Conservation (phyloP, 768 basidiomycete genomes). For the Amanita subjunquillea region DNA sequence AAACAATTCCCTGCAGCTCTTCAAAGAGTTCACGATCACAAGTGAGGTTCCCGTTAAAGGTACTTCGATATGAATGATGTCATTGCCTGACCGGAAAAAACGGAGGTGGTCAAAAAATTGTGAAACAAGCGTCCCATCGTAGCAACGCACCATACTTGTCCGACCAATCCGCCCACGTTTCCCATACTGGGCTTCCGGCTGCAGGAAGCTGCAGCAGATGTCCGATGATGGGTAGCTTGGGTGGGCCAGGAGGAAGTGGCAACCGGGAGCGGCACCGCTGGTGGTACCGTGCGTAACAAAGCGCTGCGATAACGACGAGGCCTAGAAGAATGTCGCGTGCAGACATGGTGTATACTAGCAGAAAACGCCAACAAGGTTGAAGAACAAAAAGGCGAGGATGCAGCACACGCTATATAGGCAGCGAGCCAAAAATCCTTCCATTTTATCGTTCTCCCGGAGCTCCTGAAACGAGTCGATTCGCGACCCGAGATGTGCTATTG, state of each 20-base stretch:
- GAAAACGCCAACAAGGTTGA: not conserved
- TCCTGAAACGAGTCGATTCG: no score
- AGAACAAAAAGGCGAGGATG: not conserved
- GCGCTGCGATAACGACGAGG: not conserved
- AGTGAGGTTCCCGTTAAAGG: constrained; percentile 17
- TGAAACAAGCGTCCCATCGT: not conserved
- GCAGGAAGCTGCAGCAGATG: constrained; percentile 17
- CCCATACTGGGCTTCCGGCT: constrained; percentile 10
- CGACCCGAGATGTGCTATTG: no score
- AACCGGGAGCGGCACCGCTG: not conserved
- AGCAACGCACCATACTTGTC: constrained; percentile 11
- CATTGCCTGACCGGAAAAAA: constrained; percentile 14
- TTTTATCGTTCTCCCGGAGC: no score
- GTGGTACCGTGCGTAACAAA: not conserved
- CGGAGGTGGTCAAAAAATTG: not conserved
- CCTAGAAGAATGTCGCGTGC: not conserved
- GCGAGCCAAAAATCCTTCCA: not conserved
- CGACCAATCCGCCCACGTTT: constrained; percentile 15
- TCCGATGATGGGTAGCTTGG: constrained; percentile 15
- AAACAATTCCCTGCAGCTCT: constrained; percentile 26
- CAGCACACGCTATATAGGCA: not conserved
- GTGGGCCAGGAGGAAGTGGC: constrained; percentile 20
- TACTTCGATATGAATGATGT: constrained; percentile 18
- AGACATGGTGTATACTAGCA: not conserved
- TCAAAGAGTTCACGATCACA: constrained; percentile 24